These are phyloP conservation scores for Ustilago bromivora DNA, from an alignment of 1,284 basidiomycete species.

Conservation along the genomic window DNA sequence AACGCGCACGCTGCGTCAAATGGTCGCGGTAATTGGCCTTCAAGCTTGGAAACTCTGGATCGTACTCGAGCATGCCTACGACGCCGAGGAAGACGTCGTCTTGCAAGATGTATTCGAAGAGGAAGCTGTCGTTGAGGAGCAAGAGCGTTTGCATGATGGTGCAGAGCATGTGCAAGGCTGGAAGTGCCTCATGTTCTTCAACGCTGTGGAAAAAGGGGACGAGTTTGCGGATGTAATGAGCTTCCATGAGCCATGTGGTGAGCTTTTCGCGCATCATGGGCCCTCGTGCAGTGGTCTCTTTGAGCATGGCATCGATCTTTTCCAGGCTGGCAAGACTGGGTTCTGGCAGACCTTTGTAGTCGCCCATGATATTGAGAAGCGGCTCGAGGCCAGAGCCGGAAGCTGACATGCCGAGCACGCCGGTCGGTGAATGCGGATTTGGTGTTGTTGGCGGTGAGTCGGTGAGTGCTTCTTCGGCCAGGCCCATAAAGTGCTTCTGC, in stretches of 20 bases:
- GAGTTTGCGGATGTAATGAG: conserved; percentile 89
- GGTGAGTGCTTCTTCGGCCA: conserved; percentile 50
- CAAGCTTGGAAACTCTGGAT: conserved; percentile 92
- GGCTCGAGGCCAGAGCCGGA: conserved; percentile 44
- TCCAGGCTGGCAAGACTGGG: conserved; percentile 68
- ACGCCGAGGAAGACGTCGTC: conserved; percentile 93
- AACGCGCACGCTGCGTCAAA: conserved; percentile 82
- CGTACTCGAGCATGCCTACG: conserved; percentile 97
- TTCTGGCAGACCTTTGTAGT: conserved; percentile 64
- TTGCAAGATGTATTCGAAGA: conserved; percentile 94
- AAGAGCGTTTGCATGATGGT: conserved; percentile 94
- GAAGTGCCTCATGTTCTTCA: conserved; percentile 89
- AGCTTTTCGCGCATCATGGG: conserved; percentile 79
- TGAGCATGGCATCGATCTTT: conserved; percentile 66
- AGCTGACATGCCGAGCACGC: conserved; percentile 49
- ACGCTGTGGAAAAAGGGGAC: conserved; percentile 86
- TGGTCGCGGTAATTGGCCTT: conserved; percentile 98
- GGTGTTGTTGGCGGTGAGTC: conserved; percentile 54
- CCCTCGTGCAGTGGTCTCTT: conserved; percentile 64
- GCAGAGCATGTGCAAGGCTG: conserved; percentile 89
- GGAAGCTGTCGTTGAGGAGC: conserved; percentile 90
- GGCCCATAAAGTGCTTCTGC: conserved; percentile 78
- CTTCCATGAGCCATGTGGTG: conserved; percentile 74
- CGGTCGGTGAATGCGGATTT: conserved; percentile 44
- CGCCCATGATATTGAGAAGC: conserved; percentile 46